Evolutionary conservation across 1,284 basidiomycete genomes (phyloP).

Genomic region (Erythrobasidium hasegawianum): DNA sequence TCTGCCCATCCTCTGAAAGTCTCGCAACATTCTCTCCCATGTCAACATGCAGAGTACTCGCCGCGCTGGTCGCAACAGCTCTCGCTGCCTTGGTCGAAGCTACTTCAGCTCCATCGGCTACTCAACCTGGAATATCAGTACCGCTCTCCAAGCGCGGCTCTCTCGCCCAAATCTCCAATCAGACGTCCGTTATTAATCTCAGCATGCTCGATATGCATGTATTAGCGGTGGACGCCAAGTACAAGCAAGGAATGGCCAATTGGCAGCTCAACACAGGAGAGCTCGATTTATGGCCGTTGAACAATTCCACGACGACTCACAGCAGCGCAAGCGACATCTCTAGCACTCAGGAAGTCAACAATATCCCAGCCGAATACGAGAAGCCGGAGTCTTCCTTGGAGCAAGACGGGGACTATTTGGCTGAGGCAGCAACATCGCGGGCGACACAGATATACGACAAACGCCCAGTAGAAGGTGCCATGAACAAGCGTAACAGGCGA

Average conservation of each 20-base stretch:
- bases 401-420: too few relatives aligned
- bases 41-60: background rate
- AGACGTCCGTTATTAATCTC: conserved; percentile 8
- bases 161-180: background rate
- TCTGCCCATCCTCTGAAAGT: too few relatives aligned
- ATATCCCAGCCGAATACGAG: too few relatives aligned
- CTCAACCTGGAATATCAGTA: conserved; percentile 7
- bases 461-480: too few relatives aligned
- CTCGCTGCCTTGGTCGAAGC: too few relatives aligned
- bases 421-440: too few relatives aligned
- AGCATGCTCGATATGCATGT: conserved; percentile 9
- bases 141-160: conserved; percentile 12
- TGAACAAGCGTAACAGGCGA: too few relatives aligned
- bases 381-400: too few relatives aligned
- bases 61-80: background rate
- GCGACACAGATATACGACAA: too few relatives aligned
- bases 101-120: background rate
- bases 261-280: conserved; percentile 24
- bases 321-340: too few relatives aligned
- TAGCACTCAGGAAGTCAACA: too few relatives aligned
- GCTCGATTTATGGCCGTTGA: background rate
- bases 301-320: background rate
- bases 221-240: conserved; percentile 13
- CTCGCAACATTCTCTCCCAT: too few relatives aligned
- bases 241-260: conserved; percentile 25